Evolutionary conservation across 805 yeast species (phyloP).

Genomic region (Kuraishia borneana): DNA sequence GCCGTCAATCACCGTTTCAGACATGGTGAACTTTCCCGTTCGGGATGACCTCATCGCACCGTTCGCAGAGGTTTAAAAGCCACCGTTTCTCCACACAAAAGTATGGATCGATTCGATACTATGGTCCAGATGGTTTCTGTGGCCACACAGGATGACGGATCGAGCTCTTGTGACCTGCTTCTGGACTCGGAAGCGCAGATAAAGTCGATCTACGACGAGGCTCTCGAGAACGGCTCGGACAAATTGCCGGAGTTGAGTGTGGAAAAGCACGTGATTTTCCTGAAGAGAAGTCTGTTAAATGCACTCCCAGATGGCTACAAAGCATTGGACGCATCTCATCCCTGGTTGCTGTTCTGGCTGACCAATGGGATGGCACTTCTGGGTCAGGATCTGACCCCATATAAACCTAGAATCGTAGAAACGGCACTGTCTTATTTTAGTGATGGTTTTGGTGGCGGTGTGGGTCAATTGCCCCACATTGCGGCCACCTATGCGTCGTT

Average conservation of each 20-base stretch:
- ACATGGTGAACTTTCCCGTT: no score
- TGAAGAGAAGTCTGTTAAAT: slow-evolving; percentile 25
- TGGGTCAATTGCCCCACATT: slow-evolving; percentile 69
- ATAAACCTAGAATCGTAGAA: slow-evolving; percentile 11
- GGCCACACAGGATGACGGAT: slow-evolving; percentile 8
- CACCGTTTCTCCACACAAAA: no score
- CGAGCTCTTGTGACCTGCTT: slow-evolving; percentile 27
- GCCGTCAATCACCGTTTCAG: no score
- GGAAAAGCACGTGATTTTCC: slow-evolving; percentile 30
- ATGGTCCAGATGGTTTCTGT: slow-evolving; percentile 12
- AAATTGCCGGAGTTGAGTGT: slow-evolving; percentile 16
- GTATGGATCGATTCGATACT: slow-evolving; percentile 10
- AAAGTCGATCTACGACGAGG: slow-evolving; percentile 18
- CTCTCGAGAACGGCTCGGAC: slow-evolving; percentile 17
- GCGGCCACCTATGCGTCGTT: slow-evolving; percentile 80
- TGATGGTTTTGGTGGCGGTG: slow-evolving; percentile 73
- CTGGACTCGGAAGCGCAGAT: slow-evolving; percentile 23
- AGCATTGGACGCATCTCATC: slow-evolving; percentile 76
- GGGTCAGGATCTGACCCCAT: slow-evolving; percentile 19
- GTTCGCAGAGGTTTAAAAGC: no score
- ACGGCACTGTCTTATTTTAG: slow-evolving; percentile 19
- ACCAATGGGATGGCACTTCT: slow-evolving; percentile 40
- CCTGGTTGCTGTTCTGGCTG: slow-evolving; percentile 88
- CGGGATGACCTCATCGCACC: no score
- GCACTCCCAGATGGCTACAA: slow-evolving; percentile 40